Evolutionary conservation across 1,284 basidiomycete species (phyloP), one percentile per base, ranked within the genome.

Genomic region (Tremellales sp.): DNA sequence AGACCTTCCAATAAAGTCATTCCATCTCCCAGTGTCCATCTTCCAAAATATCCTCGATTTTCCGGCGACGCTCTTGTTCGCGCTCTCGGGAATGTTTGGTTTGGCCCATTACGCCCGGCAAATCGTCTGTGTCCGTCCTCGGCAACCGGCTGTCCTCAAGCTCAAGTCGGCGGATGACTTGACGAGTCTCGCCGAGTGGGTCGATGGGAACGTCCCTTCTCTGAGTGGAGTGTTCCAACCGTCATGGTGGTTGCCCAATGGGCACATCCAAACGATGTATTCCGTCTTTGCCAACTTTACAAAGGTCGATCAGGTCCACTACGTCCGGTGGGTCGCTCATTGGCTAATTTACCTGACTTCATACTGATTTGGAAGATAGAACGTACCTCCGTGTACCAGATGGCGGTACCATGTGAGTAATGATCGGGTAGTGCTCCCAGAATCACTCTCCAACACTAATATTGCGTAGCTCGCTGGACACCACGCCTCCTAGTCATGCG

Each of bases 381-480:
- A 81, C 76, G 14, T 71, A 81, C 45, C 71, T 87, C 31, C 74
- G 78, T 24, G 66, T 83, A 10, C 78, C 78, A 29, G 85, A 87
- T 64, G 83, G 83, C 5, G 86, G 85, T 18, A 85, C 83, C 27
- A 62, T 87, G 82, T 83, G 59, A 71, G 79, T 48, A 31, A 9
- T 25, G 22, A 25, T 18, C 21, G 22, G 42, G 21, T 26, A 18
- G 2, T n/a, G n/a, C n/a, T 21, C 7, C 14, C 7, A 29, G 14
- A 7, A 25, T 35, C 45, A 31, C 21, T 31, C 21, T 36, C 3
- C 35, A 9, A 14, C 86, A 84, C 49, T 85, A 83, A 41, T 72
- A 89, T 39, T 86, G 89, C 66, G 83, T 85, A 69, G 87, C 68
- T 47, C 83, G 75, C 34, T 79, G 16, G 79, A 73, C 51, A 63